Percentiles rank a stretch among this genome's conserved stretches.
phyloP scores from a whole-genome alignment of 805 yeast species.

The Saccharomycopsis schoenii region DNA sequence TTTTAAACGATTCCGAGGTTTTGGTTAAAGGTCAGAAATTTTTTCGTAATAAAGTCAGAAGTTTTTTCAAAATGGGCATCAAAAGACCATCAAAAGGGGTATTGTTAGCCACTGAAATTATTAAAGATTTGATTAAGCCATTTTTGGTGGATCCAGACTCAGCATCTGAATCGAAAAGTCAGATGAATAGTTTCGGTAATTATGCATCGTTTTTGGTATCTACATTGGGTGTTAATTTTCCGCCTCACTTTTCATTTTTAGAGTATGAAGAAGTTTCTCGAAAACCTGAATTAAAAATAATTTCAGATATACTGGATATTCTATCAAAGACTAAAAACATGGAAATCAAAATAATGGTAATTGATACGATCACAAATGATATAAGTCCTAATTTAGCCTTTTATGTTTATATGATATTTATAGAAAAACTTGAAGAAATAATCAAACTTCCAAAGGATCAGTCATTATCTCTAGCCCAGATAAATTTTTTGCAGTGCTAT shows the following conservation, averaged over 20 bases:
- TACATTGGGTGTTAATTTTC: constrained; percentile 1
- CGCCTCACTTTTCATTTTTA: neutral
- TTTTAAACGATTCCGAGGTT: constrained; percentile 44
- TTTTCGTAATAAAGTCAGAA: constrained; percentile 56
- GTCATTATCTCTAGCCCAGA: constrained; percentile 26
- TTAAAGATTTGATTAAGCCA: constrained; percentile 27
- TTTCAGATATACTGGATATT: neutral
- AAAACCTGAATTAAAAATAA: neutral
- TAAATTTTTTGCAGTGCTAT: neutral
- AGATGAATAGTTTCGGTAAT: constrained; percentile 33
- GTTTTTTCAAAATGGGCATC: constrained; percentile 25
- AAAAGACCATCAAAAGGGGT: constrained; percentile 22
- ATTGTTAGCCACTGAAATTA: constrained; percentile 25
- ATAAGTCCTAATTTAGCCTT: constrained; percentile 46
- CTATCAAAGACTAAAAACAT: neutral
- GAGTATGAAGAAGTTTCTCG: neutral
- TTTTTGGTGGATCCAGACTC: constrained; percentile 24
- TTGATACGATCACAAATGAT: constrained; percentile 58
- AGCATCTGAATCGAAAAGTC: constrained; percentile 22
- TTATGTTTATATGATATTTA: constrained; percentile 27
- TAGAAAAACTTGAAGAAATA: constrained; percentile 20
- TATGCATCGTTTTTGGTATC: constrained; percentile 7
- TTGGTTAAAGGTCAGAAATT: constrained; percentile 50
- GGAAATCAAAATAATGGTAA: constrained; percentile 31
- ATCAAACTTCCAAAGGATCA: constrained; percentile 22